Base-by-base conservation (phyloP, 2,329 filamentous ascomycete genomes). In the Endoconidiophora laricicola region DNA sequence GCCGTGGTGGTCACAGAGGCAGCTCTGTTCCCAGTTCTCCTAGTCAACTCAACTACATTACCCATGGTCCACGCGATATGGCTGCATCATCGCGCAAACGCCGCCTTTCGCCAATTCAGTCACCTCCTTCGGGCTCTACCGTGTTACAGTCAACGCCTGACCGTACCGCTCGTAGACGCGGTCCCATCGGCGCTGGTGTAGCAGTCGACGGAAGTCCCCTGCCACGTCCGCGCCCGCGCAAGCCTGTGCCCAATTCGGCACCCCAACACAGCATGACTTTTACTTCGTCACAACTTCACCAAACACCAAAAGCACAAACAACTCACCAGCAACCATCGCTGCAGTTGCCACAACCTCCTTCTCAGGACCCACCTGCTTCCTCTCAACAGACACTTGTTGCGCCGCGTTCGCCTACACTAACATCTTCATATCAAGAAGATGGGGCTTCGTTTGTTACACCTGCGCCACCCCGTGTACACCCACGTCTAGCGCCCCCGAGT, bases 401-500 rank as follows among this genome's bases (percentile, higher is more conserved):
- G 16, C 52, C 74, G 6, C 72, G 73, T 29, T 81, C 78, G 2
- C 77, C 77, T 6, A 73, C 71, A 1, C 64, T 81, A 46, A 76
- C 76, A 1, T 79, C 77, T 10, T 77, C 77, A 2, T 60, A 76
- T 20, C 74, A 74, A 55, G 78, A 81, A 42, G 78, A 80, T 33
- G 67, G 68, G 44, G 64, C 67, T 14, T 76, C 77, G 0, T 79
- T 81, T 55, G 72, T 85, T 44, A 87, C 83, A 1, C 83, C 83
- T 1, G 80, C 83, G 6, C 82, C 84, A 6, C 78, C 78, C 42
- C 75, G 80, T 46, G 78, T 86, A 54, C 78, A 84, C 54, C 84
- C 85, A 26, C 77, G 76, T 57, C 72, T 90, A 39, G 83, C 81
- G 1, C 86, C 86, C 26, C 84, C 85, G 0, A 87, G 82, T 58